Evolutionary conservation across 441 rosid genomes (phyloP).

Genomic region (Geranium incanum): DNA sequence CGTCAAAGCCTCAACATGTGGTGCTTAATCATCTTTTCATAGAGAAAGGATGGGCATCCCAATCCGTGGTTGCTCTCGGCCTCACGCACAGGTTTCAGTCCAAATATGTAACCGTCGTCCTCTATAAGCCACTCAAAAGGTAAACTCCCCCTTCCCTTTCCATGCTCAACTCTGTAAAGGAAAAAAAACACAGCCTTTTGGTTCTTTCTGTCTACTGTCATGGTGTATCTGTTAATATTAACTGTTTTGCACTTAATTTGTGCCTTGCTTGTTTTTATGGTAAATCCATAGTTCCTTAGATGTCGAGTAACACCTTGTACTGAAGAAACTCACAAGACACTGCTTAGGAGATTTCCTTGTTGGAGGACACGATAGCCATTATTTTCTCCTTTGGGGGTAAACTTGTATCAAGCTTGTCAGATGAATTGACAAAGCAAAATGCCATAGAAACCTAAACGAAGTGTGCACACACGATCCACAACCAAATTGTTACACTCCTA

Average conservation of each 20-base stretch:
- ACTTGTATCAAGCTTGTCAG: too few relatives aligned
- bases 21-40: conserved; percentile 29
- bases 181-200: conserved; percentile 1
- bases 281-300: neutral
- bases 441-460: too few relatives aligned
- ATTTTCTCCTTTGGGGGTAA: too few relatives aligned
- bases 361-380: neutral
- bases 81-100: conserved; percentile 78
- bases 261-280: neutral
- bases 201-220: conserved; percentile 16
- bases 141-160: conserved; percentile 16
- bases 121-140: conserved; percentile 66
- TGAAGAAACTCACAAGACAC: neutral
- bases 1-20: conserved; percentile 54
- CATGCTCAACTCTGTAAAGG: conserved; percentile 19
- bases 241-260: neutral
- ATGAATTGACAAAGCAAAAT: too few relatives aligned
- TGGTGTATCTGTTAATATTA: conserved; percentile 18
- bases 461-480: too few relatives aligned
- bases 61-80: conserved; percentile 71
- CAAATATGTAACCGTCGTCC: conserved; percentile 79
- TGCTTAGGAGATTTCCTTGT: neutral
- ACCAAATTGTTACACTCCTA: too few relatives aligned
- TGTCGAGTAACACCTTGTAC: neutral
- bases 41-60: conserved; percentile 72